phyloP scores from a whole-genome alignment of 768 basidiomycete genomes.

The Tricholoma saponaceum region DNA sequence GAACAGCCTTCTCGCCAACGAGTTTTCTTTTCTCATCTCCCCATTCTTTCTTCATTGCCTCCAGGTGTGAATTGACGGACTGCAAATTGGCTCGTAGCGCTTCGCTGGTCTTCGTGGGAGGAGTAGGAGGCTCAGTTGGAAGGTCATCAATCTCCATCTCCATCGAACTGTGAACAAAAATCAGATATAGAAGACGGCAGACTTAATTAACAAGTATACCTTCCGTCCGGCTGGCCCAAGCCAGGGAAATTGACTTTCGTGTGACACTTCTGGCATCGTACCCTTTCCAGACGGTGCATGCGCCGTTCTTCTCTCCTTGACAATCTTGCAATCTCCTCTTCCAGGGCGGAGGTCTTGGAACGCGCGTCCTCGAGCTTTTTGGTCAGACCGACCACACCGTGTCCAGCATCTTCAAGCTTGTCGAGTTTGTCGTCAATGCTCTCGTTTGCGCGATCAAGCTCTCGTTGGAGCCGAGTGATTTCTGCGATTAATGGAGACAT shows the following conservation, averaged over 20 bases:
- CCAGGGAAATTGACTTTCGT: constrained; percentile 53
- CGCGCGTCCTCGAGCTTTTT: constrained; percentile 72
- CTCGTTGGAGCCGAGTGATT: constrained; percentile 66
- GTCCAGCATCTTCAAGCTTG: constrained; percentile 75
- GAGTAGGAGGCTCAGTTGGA: constrained; percentile 58
- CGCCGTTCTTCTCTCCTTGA: constrained; percentile 69
- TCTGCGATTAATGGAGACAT: constrained; percentile 65
- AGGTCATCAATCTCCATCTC: constrained; percentile 46
- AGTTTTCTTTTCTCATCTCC: constrained; percentile 59
- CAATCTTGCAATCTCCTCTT: constrained; percentile 66
- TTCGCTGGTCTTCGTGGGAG: constrained; percentile 65
- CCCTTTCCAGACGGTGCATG: constrained; percentile 51
- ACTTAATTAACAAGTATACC: constrained; percentile 33
- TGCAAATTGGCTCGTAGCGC: constrained; percentile 56
- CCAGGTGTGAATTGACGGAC: constrained; percentile 59
- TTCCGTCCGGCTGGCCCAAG: constrained; percentile 51
- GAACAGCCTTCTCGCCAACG: constrained; percentile 64
- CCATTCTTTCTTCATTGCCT: constrained; percentile 66
- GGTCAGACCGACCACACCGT: constrained; percentile 68
- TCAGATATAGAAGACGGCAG: neutral
- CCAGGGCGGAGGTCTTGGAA: constrained; percentile 46
- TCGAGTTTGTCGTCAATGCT: constrained; percentile 88
- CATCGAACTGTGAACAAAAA: constrained; percentile 38
- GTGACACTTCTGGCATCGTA: constrained; percentile 67
- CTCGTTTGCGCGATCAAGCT: constrained; percentile 77